phyloP scores from a whole-genome alignment of 2,329 filamentous ascomycete genomes.

The Passalora sequoiae region DNA sequence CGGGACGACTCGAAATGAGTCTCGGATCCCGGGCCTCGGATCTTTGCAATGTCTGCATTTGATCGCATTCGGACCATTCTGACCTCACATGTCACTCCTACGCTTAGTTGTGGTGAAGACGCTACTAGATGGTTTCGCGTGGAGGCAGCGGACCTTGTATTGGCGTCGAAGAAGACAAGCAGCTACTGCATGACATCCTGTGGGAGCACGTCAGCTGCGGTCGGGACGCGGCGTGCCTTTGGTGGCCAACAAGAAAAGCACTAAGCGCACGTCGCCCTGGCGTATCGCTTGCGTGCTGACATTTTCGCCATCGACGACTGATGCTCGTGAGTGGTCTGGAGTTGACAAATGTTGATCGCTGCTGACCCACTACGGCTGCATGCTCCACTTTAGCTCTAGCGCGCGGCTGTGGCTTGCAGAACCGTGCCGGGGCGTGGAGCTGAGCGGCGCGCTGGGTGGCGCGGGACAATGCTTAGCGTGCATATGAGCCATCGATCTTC shows the following conservation, averaged over 20 bases:
- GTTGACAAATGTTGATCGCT: conserved; percentile 2
- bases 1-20: too few species aligned
- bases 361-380: neutral
- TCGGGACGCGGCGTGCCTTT: too few species aligned
- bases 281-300: conserved; percentile 2
- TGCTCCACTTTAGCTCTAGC: neutral
- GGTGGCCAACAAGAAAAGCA: too few species aligned
- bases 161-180: neutral
- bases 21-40: neutral
- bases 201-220: too few species aligned
- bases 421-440: too few species aligned
- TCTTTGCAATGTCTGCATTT: neutral
- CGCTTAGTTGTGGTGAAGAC: neutral
- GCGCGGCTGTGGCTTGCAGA: neutral
- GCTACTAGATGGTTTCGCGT: conserved; percentile 7
- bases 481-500: too few species aligned
- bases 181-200: conserved; percentile 6
- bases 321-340: neutral
- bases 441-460: too few species aligned
- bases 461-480: too few species aligned
- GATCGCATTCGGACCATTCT: neutral
- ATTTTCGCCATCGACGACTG: neutral
- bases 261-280: too few species aligned
- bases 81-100: neutral
- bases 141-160: neutral